Percentiles rank a stretch among this genome's conserved stretches.
These are phyloP conservation scores for Verbascum thapsus DNA, from an alignment of 257 asterid species.

Conservation along the genomic window DNA sequence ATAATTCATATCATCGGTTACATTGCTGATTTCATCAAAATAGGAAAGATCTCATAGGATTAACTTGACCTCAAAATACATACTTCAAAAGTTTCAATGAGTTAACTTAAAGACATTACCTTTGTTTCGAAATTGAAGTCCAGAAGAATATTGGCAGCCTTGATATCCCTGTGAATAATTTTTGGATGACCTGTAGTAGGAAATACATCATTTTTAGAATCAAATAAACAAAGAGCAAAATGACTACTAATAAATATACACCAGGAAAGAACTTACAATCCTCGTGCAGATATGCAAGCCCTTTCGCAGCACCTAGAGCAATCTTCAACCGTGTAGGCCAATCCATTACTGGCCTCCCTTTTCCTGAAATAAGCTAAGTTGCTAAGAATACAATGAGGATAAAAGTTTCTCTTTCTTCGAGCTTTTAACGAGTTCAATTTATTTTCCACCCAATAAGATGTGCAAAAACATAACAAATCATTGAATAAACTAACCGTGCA, in stretches of 20 bases:
- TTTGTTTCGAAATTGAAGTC: constrained; percentile 85
- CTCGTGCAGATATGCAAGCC: constrained; percentile 64
- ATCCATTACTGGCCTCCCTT: constrained; percentile 56
- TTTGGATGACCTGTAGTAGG: constrained; percentile 78
- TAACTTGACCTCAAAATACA: constrained; percentile 6
- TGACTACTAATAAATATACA: neutral
- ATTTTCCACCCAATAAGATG: neutral
- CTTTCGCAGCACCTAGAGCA: constrained; percentile 64
- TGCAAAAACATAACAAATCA: neutral
- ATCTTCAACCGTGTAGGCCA: constrained; percentile 55
- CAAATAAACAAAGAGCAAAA: neutral
- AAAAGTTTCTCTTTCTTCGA: neutral
- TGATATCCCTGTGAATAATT: constrained; percentile 92
- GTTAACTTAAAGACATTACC: constrained; percentile 42
- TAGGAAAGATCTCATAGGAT: neutral
- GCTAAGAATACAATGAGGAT: constrained; percentile 11
- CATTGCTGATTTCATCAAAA: neutral
- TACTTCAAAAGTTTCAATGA: neutral
- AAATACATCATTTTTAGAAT: constrained; percentile 17
- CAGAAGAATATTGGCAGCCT: constrained; percentile 85
- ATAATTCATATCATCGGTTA: neutral
- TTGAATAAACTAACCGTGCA: constrained; percentile 58
- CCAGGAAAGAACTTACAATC: constrained; percentile 49
- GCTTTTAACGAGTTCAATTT: neutral
- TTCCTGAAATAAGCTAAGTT: constrained; percentile 33